A percentile compares a stretch with the other conserved stretches of the same genome.
phyloP scores from a whole-genome alignment of 2,329 filamentous ascomycete genomes.

The Diplodia scrobiculata region DNA sequence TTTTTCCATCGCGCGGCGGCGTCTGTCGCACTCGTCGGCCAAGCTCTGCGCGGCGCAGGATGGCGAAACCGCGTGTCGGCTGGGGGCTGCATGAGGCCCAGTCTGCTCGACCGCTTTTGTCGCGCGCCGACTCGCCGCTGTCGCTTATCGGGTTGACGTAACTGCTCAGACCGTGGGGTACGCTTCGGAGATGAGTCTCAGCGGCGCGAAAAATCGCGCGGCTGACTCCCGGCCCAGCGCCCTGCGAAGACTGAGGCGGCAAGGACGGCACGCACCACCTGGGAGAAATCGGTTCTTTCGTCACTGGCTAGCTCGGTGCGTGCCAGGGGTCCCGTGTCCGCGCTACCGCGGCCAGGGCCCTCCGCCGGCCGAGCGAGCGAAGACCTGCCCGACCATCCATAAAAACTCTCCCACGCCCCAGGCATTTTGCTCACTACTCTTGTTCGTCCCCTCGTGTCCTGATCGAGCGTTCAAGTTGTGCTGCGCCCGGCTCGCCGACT shows the following conservation, averaged over 20 bases:
- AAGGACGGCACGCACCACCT: slow-evolving; percentile 26
- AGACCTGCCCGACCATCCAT: slow-evolving; percentile 17
- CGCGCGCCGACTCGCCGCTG: slow-evolving; percentile 15
- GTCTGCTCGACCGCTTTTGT: slow-evolving; percentile 28
- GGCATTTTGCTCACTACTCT: slow-evolving; percentile 23
- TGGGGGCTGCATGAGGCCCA: slow-evolving; percentile 27
- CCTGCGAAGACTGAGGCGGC: slow-evolving; percentile 24
- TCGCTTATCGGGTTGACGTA: slow-evolving; percentile 28
- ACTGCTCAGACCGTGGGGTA: slow-evolving; percentile 26
- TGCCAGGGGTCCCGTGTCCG: slow-evolving; percentile 21
- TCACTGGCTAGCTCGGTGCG: slow-evolving; percentile 26
- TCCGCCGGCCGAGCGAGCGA: slow-evolving; percentile 20
- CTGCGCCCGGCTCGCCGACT: slow-evolving; percentile 28
- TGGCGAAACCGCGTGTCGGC: slow-evolving; percentile 19
- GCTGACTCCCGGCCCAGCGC: slow-evolving; percentile 24
- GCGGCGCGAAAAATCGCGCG: slow-evolving; percentile 28
- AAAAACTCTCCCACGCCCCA: slow-evolving; percentile 24
- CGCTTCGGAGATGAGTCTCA: slow-evolving; percentile 23
- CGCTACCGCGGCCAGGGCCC: slow-evolving; percentile 15
- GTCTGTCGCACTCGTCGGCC: slow-evolving; percentile 12
- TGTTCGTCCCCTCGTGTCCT: slow-evolving; percentile 29
- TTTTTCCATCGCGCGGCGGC: neutral
- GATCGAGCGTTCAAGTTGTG: slow-evolving; percentile 30
- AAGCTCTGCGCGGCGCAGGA: slow-evolving; percentile 20
- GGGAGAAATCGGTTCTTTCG: slow-evolving; percentile 27